Percentiles rank a stretch among this genome's conserved stretches.
Conservation (phyloP, 345 rosid genomes). For the Noccaea caerulescens region DNA sequence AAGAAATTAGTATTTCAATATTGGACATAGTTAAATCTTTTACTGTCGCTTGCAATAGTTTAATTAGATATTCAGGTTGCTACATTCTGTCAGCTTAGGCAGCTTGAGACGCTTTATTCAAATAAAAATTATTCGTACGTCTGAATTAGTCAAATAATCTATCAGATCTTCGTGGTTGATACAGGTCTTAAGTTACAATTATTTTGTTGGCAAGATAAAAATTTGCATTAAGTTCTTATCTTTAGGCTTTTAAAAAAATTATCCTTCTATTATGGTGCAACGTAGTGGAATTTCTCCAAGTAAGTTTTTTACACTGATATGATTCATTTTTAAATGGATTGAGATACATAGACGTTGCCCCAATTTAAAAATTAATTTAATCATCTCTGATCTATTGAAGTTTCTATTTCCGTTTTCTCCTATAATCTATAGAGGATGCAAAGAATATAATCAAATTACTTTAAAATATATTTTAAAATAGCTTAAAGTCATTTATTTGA, state of each 20-base stretch:
- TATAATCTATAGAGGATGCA: no score
- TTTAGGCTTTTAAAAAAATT: no score
- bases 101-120: slow-evolving; percentile 39
- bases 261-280: no score
- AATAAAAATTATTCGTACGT: slow-evolving; percentile 36
- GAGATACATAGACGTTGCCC: no score
- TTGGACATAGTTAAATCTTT: slow-evolving; percentile 26
- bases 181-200: slow-evolving; percentile 25
- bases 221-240: background rate
- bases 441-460: no score
- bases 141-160: slow-evolving; percentile 46
- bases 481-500: background rate
- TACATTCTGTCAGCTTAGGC: slow-evolving; percentile 43
- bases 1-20: slow-evolving; percentile 15
- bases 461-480: no score
- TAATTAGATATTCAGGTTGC: slow-evolving; percentile 29
- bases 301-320: no score
- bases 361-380: no score
- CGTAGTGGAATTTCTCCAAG: background rate
- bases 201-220: slow-evolving; percentile 2
- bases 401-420: no score
- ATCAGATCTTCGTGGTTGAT: slow-evolving; percentile 43
- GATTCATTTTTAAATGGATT: no score
- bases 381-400: no score
- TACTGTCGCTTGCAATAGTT: slow-evolving; percentile 25